Conservation (phyloP, 805 yeast genomes). For the Saccharomycopsis sp. region DNA sequence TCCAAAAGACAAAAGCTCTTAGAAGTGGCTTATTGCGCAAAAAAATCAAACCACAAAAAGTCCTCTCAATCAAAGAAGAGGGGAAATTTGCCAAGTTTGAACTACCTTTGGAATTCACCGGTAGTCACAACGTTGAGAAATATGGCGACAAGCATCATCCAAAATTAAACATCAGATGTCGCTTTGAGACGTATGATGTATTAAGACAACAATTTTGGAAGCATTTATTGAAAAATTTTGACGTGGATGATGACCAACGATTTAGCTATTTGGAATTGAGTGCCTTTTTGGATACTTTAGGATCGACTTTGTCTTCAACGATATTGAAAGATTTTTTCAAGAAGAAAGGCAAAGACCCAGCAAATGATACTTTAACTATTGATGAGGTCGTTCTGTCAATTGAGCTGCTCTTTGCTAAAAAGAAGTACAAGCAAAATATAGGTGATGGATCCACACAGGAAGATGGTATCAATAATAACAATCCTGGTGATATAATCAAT, state of each 20-base stretch:
- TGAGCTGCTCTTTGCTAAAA: conserved; percentile 23
- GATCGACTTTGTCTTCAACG: conserved; percentile 35
- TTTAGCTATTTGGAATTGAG: conserved; percentile 53
- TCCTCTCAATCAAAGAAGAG: conserved; percentile 18
- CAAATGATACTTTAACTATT: conserved; percentile 38
- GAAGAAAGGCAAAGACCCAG: conserved; percentile 25
- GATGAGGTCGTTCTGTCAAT: conserved; percentile 49
- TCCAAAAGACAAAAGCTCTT: conserved; percentile 5
- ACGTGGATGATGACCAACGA: conserved; percentile 32
- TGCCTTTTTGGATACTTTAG: conserved; percentile 56
- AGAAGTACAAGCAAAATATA: conserved; percentile 6
- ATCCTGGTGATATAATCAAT: conserved; percentile 34
- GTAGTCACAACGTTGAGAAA: conserved; percentile 14
- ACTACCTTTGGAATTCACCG: conserved; percentile 29
- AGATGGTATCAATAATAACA: background rate
- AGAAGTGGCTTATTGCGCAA: conserved; percentile 19
- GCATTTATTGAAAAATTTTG: conserved; percentile 47
- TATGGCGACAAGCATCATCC: conserved; percentile 35
- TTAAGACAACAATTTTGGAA: conserved; percentile 66
- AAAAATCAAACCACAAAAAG: conserved; percentile 19
- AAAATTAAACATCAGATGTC: conserved; percentile 46
- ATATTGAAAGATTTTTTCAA: conserved; percentile 27
- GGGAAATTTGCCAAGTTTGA: conserved; percentile 25
- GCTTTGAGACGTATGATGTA: conserved; percentile 56
- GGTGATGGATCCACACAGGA: too few relatives aligned